These are phyloP conservation scores for Solanum pennellii DNA, from an alignment of 257 asterid species.

Conservation along the genomic window DNA sequence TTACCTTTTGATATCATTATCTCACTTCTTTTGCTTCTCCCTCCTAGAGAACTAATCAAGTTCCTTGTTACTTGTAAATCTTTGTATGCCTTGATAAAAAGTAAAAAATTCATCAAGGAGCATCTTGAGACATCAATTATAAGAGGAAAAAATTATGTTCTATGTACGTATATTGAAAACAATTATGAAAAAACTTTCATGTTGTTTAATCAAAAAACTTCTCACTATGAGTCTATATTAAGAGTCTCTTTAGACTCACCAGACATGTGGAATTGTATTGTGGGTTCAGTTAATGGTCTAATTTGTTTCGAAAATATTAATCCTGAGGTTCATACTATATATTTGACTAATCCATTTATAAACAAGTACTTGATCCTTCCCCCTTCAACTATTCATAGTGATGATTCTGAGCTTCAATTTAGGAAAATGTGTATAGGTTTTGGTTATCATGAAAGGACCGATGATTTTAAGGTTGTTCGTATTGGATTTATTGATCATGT, in stretches of 20 bases:
- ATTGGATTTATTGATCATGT: not conserved
- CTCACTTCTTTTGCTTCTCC: not conserved
- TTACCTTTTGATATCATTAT: not conserved
- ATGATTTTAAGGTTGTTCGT: constrained; percentile 1
- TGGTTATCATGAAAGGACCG: not conserved
- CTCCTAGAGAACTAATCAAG: not conserved
- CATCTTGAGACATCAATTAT: not conserved
- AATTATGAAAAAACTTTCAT: not conserved
- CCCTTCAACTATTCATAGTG: not conserved
- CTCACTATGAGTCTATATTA: not conserved
- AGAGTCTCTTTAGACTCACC: not conserved
- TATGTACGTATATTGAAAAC: not conserved
- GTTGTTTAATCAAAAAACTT: not conserved
- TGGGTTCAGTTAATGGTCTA: not conserved
- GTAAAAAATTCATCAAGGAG: not conserved
- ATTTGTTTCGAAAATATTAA: not conserved
- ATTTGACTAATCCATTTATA: not conserved
- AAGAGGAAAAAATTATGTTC: not conserved
- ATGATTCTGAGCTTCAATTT: not conserved
- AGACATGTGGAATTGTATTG: not conserved
- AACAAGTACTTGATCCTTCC: not conserved
- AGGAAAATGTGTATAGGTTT: not conserved
- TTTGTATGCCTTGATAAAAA: not conserved
- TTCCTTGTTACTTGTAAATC: not conserved
- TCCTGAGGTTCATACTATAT: not conserved